Percentiles rank a stretch among this genome's conserved stretches.
These are phyloP conservation scores for Pelargonium myrrhifolium DNA, from an alignment of 441 rosid genomes.

Conservation along the genomic window DNA sequence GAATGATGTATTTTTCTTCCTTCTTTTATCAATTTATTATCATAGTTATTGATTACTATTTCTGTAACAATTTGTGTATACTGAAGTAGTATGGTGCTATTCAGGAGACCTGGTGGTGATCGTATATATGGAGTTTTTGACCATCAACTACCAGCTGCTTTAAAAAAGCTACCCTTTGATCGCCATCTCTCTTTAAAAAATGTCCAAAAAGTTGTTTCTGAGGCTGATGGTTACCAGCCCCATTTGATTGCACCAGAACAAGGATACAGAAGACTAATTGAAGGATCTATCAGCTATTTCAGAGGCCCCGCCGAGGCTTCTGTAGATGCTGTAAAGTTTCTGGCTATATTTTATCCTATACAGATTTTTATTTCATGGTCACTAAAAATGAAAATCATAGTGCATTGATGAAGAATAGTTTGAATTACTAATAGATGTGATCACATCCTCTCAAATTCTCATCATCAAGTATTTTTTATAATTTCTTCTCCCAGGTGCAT, in stretches of 20 bases:
- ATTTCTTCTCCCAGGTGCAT: slow-evolving; percentile 58
- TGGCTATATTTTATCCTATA: not conserved
- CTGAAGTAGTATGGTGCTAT: not conserved
- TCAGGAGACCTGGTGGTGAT: slow-evolving; percentile 97
- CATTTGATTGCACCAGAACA: slow-evolving; percentile 99
- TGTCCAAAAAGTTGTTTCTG: slow-evolving; percentile 90
- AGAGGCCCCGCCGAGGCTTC: slow-evolving; percentile 99
- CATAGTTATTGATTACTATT: not conserved
- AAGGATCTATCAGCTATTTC: slow-evolving; percentile 88
- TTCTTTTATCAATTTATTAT: not conserved
- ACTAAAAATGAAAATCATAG: no score
- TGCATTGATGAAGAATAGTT: no score
- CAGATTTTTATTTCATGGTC: no score
- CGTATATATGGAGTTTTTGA: slow-evolving; percentile 93
- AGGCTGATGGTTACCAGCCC: slow-evolving; percentile 99
- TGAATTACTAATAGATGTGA: not conserved
- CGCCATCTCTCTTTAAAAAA: slow-evolving; percentile 84
- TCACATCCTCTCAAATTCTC: not conserved
- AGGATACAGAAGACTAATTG: slow-evolving; percentile 97
- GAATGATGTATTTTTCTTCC: not conserved
- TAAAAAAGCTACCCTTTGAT: slow-evolving; percentile 91
- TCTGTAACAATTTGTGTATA: not conserved
- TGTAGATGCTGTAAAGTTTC: slow-evolving; percentile 76
- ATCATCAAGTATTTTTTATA: slow-evolving; percentile 6
- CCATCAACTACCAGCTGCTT: slow-evolving; percentile 94